A percentile compares a stretch with the other conserved stretches of the same genome.
Evolutionary conservation across 2,329 filamentous ascomycete species (phyloP).

Genomic region (Fusarium chuoi): DNA sequence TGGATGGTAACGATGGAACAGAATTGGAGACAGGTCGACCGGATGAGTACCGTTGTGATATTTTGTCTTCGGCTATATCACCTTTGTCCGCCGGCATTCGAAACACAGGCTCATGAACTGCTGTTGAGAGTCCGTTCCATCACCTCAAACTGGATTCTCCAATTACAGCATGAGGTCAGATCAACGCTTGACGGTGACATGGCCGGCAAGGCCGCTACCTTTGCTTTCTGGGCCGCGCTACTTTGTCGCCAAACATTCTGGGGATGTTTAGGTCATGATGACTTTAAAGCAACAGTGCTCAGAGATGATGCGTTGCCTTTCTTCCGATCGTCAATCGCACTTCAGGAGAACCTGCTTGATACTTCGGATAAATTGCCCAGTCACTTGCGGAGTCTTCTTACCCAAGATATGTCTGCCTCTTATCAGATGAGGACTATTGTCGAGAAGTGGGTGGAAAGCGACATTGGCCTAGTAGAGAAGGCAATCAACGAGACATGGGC

Average conservation of each 20-base stretch:
- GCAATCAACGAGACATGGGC: conserved; percentile 34
- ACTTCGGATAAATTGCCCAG: conserved; percentile 19
- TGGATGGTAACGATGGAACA: conserved; percentile 56
- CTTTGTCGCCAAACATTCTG: conserved; percentile 60
- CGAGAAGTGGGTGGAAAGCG: neutral
- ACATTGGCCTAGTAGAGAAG: conserved; percentile 42
- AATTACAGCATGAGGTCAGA: conserved; percentile 58
- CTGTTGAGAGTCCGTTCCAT: conserved; percentile 56
- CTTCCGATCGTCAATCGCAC: conserved; percentile 40
- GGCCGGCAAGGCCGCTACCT: conserved; percentile 48
- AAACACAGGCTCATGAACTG: conserved; percentile 42
- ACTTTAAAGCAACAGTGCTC: rapidly evolving
- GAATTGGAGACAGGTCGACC: conserved; percentile 68
- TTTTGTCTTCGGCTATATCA: conserved; percentile 56
- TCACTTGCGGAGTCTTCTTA: conserved; percentile 19
- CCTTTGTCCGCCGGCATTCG: neutral
- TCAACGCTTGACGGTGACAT: conserved; percentile 50
- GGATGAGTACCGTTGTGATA: conserved; percentile 68
- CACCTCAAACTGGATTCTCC: conserved; percentile 60
- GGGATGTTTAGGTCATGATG: neutral
- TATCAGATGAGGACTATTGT: conserved; percentile 11
- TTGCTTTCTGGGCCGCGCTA: conserved; percentile 65
- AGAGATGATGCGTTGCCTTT: conserved; percentile 24
- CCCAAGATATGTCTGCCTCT: conserved; percentile 32
- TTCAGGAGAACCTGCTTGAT: conserved; percentile 43